These are phyloP conservation scores for Alternaria burnsii DNA, from an alignment of 2,329 filamentous ascomycete genomes.

Conservation along the genomic window DNA sequence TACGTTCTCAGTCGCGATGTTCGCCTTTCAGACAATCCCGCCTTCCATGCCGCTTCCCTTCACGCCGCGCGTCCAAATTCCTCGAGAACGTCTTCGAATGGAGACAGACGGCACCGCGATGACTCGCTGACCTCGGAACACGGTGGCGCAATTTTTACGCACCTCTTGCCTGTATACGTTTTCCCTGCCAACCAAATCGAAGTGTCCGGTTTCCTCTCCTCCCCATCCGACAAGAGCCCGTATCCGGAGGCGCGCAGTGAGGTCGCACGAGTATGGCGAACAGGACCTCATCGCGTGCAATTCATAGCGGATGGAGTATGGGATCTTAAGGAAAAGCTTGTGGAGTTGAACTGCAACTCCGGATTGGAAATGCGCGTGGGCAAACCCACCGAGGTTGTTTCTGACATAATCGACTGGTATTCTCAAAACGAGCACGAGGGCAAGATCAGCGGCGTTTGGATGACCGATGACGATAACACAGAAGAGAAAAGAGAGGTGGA, in stretches of 20 bases:
- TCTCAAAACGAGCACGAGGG: slow-evolving; percentile 37
- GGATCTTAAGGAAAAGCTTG: slow-evolving; percentile 72
- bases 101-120: slow-evolving; percentile 49
- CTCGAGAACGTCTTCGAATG: slow-evolving; percentile 9
- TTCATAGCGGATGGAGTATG: slow-evolving; percentile 78
- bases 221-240: slow-evolving; percentile 58
- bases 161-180: slow-evolving; percentile 73
- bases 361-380: slow-evolving; percentile 71
- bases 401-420: slow-evolving; percentile 63
- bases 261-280: slow-evolving; percentile 75
- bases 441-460: slow-evolving; percentile 73
- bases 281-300: slow-evolving; percentile 74
- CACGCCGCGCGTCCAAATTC: slow-evolving; percentile 19
- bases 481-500: slow-evolving; percentile 75
- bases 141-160: slow-evolving; percentile 48
- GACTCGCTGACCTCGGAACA: slow-evolving; percentile 38
- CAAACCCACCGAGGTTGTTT: slow-evolving; percentile 65
- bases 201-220: slow-evolving; percentile 73
- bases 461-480: slow-evolving; percentile 73
- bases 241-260: slow-evolving; percentile 73
- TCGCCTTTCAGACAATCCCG: slow-evolving; percentile 76
- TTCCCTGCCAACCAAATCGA: slow-evolving; percentile 77
- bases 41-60: slow-evolving; percentile 67
- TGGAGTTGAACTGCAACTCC: slow-evolving; percentile 64
- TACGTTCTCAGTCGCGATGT: slow-evolving; percentile 78